Evolutionary conservation across 2,329 filamentous ascomycete genomes (phyloP).

Genomic region (Apiospora kogelbergensis): DNA sequence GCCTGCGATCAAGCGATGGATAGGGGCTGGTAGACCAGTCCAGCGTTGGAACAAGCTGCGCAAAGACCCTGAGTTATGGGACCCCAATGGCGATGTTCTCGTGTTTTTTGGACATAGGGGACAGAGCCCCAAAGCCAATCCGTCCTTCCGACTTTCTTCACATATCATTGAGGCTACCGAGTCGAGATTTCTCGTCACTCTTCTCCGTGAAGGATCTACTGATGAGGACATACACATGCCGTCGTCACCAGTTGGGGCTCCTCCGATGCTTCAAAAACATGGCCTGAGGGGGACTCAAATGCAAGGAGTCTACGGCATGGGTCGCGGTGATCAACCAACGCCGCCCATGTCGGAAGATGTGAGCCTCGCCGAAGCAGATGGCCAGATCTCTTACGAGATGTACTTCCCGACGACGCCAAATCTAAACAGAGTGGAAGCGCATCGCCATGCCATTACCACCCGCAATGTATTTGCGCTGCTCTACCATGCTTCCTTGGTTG

Average conservation of each 20-base stretch:
- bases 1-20: constrained; percentile 52
- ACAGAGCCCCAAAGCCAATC: constrained; percentile 44
- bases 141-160: constrained; percentile 58
- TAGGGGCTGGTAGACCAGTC: constrained; percentile 47
- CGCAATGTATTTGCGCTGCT: constrained; percentile 69
- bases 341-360: constrained; percentile 46
- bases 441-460: constrained; percentile 63
- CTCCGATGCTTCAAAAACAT: constrained; percentile 39
- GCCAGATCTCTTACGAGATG: constrained; percentile 61
- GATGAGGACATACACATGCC: constrained; percentile 46
- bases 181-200: constrained; percentile 51
- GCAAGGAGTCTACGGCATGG: constrained; percentile 24
- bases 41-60: constrained; percentile 57
- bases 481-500: constrained; percentile 64
- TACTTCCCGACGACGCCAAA: constrained; percentile 59
- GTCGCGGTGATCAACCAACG: constrained; percentile 37
- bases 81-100: constrained; percentile 59
- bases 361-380: constrained; percentile 45
- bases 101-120: constrained; percentile 52
- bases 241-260: constrained; percentile 42
- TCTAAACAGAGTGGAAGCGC: constrained; percentile 46
- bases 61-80: constrained; percentile 62
- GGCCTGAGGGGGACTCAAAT: constrained; percentile 19
- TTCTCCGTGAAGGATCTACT: constrained; percentile 53
- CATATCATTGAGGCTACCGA: constrained; percentile 59